Evolutionary conservation across 768 basidiomycete genomes (phyloP).

Genomic region (Lactifluus hygrophoroides): DNA sequence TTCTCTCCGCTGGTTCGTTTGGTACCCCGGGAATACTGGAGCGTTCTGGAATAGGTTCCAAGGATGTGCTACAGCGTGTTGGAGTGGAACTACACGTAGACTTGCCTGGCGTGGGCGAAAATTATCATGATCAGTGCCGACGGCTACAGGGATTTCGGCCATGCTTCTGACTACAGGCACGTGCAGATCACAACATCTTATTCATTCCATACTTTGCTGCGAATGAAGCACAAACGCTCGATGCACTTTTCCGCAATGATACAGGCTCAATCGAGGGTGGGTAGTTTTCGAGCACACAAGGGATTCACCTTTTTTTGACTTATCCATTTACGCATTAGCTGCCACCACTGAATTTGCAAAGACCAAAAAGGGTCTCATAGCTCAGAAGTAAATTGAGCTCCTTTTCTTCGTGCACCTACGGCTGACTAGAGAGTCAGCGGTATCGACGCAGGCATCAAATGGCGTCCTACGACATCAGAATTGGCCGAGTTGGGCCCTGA

Average conservation of each 20-base stretch:
- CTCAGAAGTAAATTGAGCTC: constrained; percentile 43
- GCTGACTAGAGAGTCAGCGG: constrained; percentile 7
- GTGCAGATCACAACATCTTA: constrained; percentile 17
- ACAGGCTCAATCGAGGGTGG: constrained; percentile 19
- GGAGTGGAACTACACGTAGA: constrained; percentile 29
- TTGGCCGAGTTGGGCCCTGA: constrained; percentile 22
- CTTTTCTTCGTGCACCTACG: background rate
- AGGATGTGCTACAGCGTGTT: constrained; percentile 24
- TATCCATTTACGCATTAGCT: constrained; percentile 22
- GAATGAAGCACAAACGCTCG: constrained; percentile 20
- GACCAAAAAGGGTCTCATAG: constrained; percentile 41
- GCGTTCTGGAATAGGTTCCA: constrained; percentile 38
- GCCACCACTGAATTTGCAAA: constrained; percentile 30
- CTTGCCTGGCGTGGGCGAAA: constrained; percentile 37
- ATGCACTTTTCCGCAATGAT: constrained; percentile 18
- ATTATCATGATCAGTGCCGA: constrained; percentile 37
- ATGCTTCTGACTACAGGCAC: background rate
- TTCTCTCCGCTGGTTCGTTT: constrained; percentile 34
- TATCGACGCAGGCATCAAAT: constrained; percentile 23
- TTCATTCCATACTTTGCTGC: constrained; percentile 13
- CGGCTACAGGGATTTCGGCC: background rate
- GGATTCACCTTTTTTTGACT: background rate
- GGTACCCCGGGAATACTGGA: constrained; percentile 46
- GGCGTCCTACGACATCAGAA: constrained; percentile 21
- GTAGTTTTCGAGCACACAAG: background rate